Evolutionary conservation across 2,329 filamentous ascomycete genomes (phyloP).

Genomic region (Aureobasidium sp.): DNA sequence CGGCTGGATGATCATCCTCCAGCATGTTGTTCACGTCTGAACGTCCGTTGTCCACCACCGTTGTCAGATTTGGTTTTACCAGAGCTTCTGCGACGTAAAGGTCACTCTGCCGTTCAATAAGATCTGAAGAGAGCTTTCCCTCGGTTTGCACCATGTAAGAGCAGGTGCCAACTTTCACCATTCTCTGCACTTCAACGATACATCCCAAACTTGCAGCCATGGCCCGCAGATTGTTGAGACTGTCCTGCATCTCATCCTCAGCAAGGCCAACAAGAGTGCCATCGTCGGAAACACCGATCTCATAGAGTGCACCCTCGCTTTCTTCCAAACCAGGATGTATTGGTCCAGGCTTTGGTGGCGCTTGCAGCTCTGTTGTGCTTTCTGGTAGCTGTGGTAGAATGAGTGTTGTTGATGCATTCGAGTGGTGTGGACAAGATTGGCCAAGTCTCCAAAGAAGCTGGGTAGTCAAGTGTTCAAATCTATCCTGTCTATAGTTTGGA

Average conservation of each 20-base stretch:
- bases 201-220: conserved; percentile 95
- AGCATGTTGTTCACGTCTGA: neutral
- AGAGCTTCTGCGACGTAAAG: conserved; percentile 88
- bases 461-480: conserved; percentile 85
- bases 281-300: conserved; percentile 94
- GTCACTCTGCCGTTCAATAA: conserved; percentile 34
- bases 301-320: conserved; percentile 86
- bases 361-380: conserved; percentile 52
- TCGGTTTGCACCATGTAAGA: conserved; percentile 54
- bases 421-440: conserved; percentile 87
- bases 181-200: conserved; percentile 70
- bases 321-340: conserved; percentile 75
- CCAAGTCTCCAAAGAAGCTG: conserved; percentile 92
- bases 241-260: conserved; percentile 87
- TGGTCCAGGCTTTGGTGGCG: conserved; percentile 46
- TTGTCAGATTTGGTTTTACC: conserved; percentile 59
- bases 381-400: conserved; percentile 71
- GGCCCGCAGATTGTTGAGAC: conserved; percentile 70
- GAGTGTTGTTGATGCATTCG: conserved; percentile 66
- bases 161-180: conserved; percentile 78
- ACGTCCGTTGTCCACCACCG: neutral
- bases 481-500: conserved; percentile 68
- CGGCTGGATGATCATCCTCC: neutral
- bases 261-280: conserved; percentile 83
- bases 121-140: conserved; percentile 20